A percentile compares a stretch with the other conserved stretches of the same genome.
Conservation (phyloP, 1,139 yeast genomes). For the Yueomyces sp. region DNA sequence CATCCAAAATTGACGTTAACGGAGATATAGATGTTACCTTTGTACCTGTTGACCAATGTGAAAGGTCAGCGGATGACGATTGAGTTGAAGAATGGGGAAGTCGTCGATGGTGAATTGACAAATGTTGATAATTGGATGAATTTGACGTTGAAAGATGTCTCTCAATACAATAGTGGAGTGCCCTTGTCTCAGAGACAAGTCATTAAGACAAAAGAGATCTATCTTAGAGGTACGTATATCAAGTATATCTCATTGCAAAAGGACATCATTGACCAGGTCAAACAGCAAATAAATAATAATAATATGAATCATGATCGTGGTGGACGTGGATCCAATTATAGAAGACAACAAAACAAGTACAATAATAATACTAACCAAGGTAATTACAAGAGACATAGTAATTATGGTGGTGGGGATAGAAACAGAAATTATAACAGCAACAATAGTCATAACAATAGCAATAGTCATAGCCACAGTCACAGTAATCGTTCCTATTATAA, state of each 20-base stretch:
- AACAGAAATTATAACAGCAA: slow-evolving; percentile 7
- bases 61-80: slow-evolving; percentile 81
- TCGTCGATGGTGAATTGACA: slow-evolving; percentile 70
- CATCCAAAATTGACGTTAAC: too few species aligned
- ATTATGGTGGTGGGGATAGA: slow-evolving; percentile 7
- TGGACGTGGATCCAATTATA: slow-evolving; percentile 24
- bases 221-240: slow-evolving; percentile 75
- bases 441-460: slow-evolving; percentile 6
- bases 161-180: slow-evolving; percentile 29
- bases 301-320: slow-evolving; percentile 16
- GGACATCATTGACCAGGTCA: slow-evolving; percentile 70
- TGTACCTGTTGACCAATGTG: slow-evolving; percentile 80
- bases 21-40: slow-evolving; percentile 47
- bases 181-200: slow-evolving; percentile 48
- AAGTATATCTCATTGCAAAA: slow-evolving; percentile 57
- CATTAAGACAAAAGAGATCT: slow-evolving; percentile 60
- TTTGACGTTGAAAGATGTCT: slow-evolving; percentile 67
- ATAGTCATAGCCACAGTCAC: slow-evolving; percentile 8
- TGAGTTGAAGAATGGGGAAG: slow-evolving; percentile 87
- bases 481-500: slow-evolving; percentile 4
- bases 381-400: slow-evolving; percentile 15
- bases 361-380: slow-evolving; percentile 6
- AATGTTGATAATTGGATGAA: slow-evolving; percentile 97
- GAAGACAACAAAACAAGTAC: slow-evolving; percentile 20
- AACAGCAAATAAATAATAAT: slow-evolving; percentile 32